A percentile compares a stretch with the other conserved stretches of the same genome.
Conservation (phyloP, 768 basidiomycete genomes). For the Baorangia bicolor region DNA sequence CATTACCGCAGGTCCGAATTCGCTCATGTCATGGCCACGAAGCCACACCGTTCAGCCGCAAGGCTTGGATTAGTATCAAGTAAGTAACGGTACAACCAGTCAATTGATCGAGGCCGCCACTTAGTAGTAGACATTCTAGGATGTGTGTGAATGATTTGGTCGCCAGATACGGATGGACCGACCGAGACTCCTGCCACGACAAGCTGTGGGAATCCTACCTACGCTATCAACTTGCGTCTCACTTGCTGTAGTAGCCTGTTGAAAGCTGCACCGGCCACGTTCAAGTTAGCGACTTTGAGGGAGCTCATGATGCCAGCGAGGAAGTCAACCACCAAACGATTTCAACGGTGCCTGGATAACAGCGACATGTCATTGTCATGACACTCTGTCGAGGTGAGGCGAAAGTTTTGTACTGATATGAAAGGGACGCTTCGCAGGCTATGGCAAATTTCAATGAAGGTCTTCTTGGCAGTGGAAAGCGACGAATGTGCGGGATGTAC, state of each 20-base stretch:
- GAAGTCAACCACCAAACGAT: background rate
- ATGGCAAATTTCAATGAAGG: background rate
- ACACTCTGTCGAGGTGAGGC: background rate
- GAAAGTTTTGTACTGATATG: background rate
- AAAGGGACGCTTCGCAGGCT: background rate
- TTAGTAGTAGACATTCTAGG: too few relatives aligned
- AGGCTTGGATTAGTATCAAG: too few relatives aligned
- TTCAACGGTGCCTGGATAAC: conserved; percentile 4
- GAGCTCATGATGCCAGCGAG: background rate
- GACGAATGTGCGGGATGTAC: conserved; percentile 22
- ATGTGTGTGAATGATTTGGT: too few relatives aligned
- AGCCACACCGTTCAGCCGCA: too few relatives aligned
- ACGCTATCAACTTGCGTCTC: conserved; percentile 10
- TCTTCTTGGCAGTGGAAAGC: conserved; percentile 4
- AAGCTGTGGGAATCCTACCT: conserved; percentile 16
- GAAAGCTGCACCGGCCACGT: too few relatives aligned
- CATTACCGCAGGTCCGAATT: background rate
- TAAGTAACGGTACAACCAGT: background rate
- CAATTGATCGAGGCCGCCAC: too few relatives aligned
- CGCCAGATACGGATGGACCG: too few relatives aligned
- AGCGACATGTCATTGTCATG: background rate
- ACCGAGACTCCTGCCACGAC: too few relatives aligned
- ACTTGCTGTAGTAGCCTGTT: too few relatives aligned
- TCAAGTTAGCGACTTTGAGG: background rate
- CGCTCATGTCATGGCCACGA: background rate